These are phyloP conservation scores for Claviceps maximensis DNA, from an alignment of 2,329 filamentous ascomycete species.

Conservation along the genomic window DNA sequence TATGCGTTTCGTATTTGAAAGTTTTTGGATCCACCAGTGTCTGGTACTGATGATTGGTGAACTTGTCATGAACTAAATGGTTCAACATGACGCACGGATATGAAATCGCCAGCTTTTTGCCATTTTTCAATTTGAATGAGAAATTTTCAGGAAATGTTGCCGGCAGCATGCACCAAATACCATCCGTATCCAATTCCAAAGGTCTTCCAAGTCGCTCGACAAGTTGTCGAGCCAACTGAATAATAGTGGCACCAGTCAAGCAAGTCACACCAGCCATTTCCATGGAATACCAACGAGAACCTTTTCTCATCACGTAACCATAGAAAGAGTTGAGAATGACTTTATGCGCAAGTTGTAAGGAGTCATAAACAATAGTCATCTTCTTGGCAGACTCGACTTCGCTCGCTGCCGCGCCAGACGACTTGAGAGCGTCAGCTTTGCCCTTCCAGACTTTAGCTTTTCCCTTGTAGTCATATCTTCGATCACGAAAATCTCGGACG, in stretches of 20 bases:
- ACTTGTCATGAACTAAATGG: conserved; percentile 84
- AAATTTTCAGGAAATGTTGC: conserved; percentile 96
- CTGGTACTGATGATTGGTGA: conserved; percentile 97
- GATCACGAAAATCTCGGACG: conserved; percentile 89
- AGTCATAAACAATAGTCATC: conserved; percentile 96
- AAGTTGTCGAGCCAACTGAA: conserved; percentile 86
- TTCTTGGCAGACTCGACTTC: conserved; percentile 95
- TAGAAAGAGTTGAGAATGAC: conserved; percentile 99
- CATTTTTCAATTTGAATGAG: conserved; percentile 82
- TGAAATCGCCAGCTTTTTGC: conserved; percentile 91
- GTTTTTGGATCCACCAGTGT: conserved; percentile 65
- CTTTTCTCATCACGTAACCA: conserved; percentile 98
- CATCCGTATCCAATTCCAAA: conserved; percentile 90
- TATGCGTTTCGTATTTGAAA: conserved; percentile 90
- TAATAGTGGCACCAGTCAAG: conserved; percentile 89
- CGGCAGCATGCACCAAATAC: conserved; percentile 99
- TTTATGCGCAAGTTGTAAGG: conserved; percentile 91
- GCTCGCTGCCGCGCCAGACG: conserved; percentile 56
- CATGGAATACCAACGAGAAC: conserved; percentile 97
- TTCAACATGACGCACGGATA: conserved; percentile 99
- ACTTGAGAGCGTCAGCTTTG: conserved; percentile 78
- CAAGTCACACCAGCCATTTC: conserved; percentile 99
- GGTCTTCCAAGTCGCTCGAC: conserved; percentile 89
- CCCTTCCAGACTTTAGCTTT: conserved; percentile 98
- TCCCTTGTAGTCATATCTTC: conserved; percentile 96